These are phyloP conservation scores for Phytophthora sansomeana DNA, from an alignment of 352 stramenopile species.

Conservation along the genomic window DNA sequence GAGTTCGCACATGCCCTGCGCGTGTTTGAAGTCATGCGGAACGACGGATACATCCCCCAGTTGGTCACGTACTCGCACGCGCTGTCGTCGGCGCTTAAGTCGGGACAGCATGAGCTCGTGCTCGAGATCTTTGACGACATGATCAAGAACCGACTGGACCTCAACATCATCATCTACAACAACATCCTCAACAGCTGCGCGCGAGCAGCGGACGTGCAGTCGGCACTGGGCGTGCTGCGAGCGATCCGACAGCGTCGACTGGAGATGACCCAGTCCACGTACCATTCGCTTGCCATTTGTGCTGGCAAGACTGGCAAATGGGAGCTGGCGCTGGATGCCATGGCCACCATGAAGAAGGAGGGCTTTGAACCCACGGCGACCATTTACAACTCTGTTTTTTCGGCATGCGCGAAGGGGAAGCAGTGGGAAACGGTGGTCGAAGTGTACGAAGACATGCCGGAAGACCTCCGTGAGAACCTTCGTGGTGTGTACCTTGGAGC, in stretches of 20 bases:
- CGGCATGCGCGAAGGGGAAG: constrained; percentile 79
- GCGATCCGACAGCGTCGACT: constrained; percentile 67
- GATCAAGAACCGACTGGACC: constrained; percentile 74
- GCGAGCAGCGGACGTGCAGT: constrained; percentile 73
- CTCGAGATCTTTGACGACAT: constrained; percentile 92
- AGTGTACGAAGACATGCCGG: constrained; percentile 69
- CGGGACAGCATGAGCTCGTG: constrained; percentile 80
- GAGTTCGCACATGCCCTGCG: constrained; percentile 76
- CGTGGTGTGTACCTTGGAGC: constrained; percentile 67
- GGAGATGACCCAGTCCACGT: constrained; percentile 80
- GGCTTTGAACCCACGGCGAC: constrained; percentile 69
- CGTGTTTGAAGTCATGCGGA: constrained; percentile 90
- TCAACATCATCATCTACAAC: constrained; percentile 86
- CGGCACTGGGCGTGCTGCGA: constrained; percentile 68
- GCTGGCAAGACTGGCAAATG: constrained; percentile 79
- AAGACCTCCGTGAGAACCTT: constrained; percentile 44
- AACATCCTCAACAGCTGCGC: constrained; percentile 89
- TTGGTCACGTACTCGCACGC: constrained; percentile 86
- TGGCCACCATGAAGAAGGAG: constrained; percentile 53
- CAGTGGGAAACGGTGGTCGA: constrained; percentile 71
- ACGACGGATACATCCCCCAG: constrained; percentile 84
- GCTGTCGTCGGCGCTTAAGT: constrained; percentile 84
- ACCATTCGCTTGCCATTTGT: constrained; percentile 84
- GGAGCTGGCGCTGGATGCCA: constrained; percentile 71
- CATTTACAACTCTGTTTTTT: constrained; percentile 87